Evolutionary conservation across 1,139 yeast species (phyloP), one percentile per base, ranked within the genome.

Genomic region (Saccharomyces hybrid): DNA sequence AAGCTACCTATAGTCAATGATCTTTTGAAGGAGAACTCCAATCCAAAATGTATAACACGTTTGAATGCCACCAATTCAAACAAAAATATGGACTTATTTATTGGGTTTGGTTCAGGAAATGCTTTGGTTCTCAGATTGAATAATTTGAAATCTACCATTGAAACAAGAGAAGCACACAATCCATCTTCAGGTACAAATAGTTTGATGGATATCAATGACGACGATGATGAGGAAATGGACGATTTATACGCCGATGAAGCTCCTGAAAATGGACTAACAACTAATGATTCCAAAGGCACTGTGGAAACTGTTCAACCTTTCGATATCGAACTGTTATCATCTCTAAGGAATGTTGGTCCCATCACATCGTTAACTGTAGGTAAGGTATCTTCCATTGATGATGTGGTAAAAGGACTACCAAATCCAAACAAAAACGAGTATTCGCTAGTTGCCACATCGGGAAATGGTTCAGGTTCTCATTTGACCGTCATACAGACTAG

Each of bases 401-500:
- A 74, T 50, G 78, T 75, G 57, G 73, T 80, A 34, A 80, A 83
- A 55, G 88, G 88, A 52, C 74, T 86, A 48, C 74, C 80, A 1
- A 86, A 86, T 63, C 95, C 95, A 0, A 84, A 83, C 58, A 76
- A 70, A 56, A 75, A 78, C 53, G 91, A 86, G 63, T 73, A 80
- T 9, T 85, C 89, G 2, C 77, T 90, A 4, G 80, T 88, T 5
- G 82, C 86, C 0, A 80, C 89, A 5, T 78, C 87, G 0, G 97
- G 97, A 0, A 75, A 82, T 14, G 84, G 80, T 20, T 63, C 68
- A 0, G 76, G 79, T 16, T 79, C 86, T 7, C 77, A 79, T 48
- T 63, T 91, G 42, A 81, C 86, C 41, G 76, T 86, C 7, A 74
- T 85, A 50, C 77, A 81, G 11, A 88, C 88, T 7, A 76, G 84